Evolutionary conservation across 2,329 filamentous ascomycete species (phyloP).

Genomic region (Fusarium domesticum): DNA sequence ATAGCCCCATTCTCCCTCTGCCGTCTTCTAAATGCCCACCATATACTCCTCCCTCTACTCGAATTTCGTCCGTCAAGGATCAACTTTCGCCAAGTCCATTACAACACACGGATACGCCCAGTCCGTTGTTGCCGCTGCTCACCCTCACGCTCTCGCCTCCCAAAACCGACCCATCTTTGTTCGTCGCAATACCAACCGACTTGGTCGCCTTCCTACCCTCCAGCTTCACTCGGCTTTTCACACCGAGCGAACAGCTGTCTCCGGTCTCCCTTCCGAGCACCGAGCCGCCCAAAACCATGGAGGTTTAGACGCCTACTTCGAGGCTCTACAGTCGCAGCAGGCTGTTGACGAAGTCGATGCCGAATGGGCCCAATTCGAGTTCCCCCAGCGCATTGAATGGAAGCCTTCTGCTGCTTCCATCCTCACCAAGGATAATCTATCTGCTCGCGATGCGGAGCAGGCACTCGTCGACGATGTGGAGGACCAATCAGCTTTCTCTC

Average conservation of each 20-base stretch:
- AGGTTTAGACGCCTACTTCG: slow-evolving; percentile 85
- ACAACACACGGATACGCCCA: slow-evolving; percentile 97
- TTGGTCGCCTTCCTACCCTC: slow-evolving; percentile 52
- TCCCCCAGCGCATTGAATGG: slow-evolving; percentile 86
- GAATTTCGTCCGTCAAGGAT: slow-evolving; percentile 93
- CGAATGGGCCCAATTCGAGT: slow-evolving; percentile 91
- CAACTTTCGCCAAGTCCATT: slow-evolving; percentile 80
- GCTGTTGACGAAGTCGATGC: slow-evolving; percentile 61
- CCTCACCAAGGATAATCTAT: slow-evolving; percentile 58
- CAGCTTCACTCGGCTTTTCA: slow-evolving; percentile 79
- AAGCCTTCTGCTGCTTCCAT: slow-evolving; percentile 60
- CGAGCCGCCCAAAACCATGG: slow-evolving; percentile 55
- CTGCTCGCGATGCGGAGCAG: slow-evolving; percentile 33
- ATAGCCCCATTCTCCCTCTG: slow-evolving; percentile 56
- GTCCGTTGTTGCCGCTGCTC: slow-evolving; percentile 91
- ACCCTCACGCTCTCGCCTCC: slow-evolving; percentile 71
- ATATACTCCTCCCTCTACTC: slow-evolving; percentile 67
- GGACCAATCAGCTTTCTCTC: slow-evolving; percentile 38
- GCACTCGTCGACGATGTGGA: slow-evolving; percentile 37
- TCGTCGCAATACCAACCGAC: slow-evolving; percentile 54
- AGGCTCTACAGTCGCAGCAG: slow-evolving; percentile 80
- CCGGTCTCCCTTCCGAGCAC: slow-evolving; percentile 49
- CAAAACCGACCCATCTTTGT: slow-evolving; percentile 65
- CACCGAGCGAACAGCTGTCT: slow-evolving; percentile 49
- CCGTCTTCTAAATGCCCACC: slow-evolving; percentile 85